A percentile compares a stretch with the other conserved stretches of the same genome.
Conservation (phyloP, 2,329 filamentous ascomycete genomes). For the Penicillium sp. region DNA sequence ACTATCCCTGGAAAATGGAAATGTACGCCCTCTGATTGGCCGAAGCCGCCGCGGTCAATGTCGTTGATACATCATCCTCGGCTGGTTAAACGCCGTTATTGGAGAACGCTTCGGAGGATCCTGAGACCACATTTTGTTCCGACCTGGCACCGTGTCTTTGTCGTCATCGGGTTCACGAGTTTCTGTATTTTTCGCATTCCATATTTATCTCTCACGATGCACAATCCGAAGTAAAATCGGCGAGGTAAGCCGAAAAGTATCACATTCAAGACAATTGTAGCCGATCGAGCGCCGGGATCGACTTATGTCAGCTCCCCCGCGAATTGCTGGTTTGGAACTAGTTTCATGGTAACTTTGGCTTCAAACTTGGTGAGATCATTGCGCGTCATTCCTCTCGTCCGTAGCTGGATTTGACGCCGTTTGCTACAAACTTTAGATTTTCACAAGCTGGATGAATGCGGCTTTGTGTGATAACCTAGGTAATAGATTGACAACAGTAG, state of each 20-base stretch:
- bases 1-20: conserved; percentile 16
- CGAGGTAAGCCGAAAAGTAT: not conserved
- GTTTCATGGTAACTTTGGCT: not conserved
- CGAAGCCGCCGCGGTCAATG: conserved; percentile 20
- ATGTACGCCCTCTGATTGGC: conserved; percentile 26
- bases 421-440: not conserved
- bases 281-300: conserved; percentile 6
- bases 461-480: not conserved
- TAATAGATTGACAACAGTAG: not conserved
- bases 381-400: conserved; percentile 20
- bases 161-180: conserved; percentile 9
- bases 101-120: conserved; percentile 15
- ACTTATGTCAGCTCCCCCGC: conserved; percentile 20
- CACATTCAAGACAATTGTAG: not conserved
- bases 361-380: conserved; percentile 23
- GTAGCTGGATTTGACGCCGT: not conserved
- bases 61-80: conserved; percentile 27
- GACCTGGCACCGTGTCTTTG: conserved; percentile 8
- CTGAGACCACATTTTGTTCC: conserved; percentile 8
- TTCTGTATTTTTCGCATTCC: not conserved
- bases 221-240: conserved; percentile 13
- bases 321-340: conserved; percentile 10
- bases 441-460: not conserved
- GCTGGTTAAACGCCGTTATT: conserved; percentile 29
- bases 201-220: not conserved